These are phyloP conservation scores for Rosellinia necatrix DNA, from an alignment of 2,329 filamentous ascomycete species.

Conservation along the genomic window DNA sequence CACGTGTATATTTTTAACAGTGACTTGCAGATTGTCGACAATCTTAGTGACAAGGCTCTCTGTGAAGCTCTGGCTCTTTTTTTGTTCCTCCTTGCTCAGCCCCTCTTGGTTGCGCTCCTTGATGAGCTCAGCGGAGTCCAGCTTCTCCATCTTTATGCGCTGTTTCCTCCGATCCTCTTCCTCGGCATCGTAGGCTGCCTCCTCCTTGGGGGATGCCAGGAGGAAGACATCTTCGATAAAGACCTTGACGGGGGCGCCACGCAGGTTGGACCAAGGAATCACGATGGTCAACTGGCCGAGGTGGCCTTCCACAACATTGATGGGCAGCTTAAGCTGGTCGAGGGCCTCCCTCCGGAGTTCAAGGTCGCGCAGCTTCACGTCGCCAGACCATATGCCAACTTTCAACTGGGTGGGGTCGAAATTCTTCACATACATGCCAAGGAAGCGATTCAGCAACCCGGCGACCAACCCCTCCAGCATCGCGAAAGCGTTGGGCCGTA, in stretches of 20 bases:
- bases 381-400: constrained; percentile 97
- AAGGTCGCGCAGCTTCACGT: constrained; percentile 92
- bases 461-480: constrained; percentile 99
- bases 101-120: constrained; percentile 93
- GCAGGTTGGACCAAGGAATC: constrained; percentile 97
- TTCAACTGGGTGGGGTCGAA: constrained; percentile 98
- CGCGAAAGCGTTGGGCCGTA: constrained; percentile 63
- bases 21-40: constrained; percentile 97
- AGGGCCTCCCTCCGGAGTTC: constrained; percentile 93
- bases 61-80: constrained; percentile 97
- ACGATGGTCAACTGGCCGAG: constrained; percentile 87
- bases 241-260: constrained; percentile 91
- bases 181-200: constrained; percentile 88
- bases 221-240: constrained; percentile 97
- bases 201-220: constrained; percentile 91
- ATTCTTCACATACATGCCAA: constrained; percentile 99
- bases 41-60: constrained; percentile 94
- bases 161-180: constrained; percentile 88
- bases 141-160: constrained; percentile 97
- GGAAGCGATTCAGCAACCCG: constrained; percentile 95
- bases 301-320: constrained; percentile 96
- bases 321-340: constrained; percentile 92
- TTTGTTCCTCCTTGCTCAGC: constrained; percentile 91
- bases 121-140: constrained; percentile 92
- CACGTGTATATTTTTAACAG: constrained; percentile 97